Evolutionary conservation across 257 asterid genomes (phyloP), one percentile per base, ranked within the genome.

Genomic region (Lycium barbarum): DNA sequence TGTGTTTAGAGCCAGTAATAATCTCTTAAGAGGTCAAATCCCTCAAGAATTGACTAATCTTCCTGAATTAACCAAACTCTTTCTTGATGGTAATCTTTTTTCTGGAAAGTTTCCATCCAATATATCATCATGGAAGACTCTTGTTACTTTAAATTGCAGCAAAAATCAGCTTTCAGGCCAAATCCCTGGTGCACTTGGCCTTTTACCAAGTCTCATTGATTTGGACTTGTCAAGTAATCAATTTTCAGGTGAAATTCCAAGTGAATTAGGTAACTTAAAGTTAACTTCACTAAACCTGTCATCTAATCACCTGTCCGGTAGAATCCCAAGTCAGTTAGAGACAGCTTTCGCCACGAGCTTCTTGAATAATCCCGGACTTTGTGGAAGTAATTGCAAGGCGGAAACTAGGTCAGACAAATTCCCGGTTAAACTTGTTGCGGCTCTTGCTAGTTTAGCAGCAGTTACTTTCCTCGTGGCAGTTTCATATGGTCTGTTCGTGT

Each of bases 211-310:
- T 59, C 81, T 73, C n/a, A 9, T 40, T 45, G 58, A 40, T 26
- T 17, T 73, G 57, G 81, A 73, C 40, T 53, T 73, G 81, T 73
- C 59, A 17, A 53, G 40, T 18, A 73, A 73, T 20, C 59, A 45
- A 26, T 73, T 73, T 11, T 73, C 81, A 22, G 59, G 81, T 9
- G 81, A 73, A 18, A 73, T 73, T 22, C 81, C 81, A 73, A 55
- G 59, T 43, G 59, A 73, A n/a, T 43, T 73, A 9, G 81, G 81
- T 26, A 38, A 26, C 18, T 43, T 73, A 36, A 73, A 10, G 55
- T 22, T 9, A 73, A 2, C 36, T 17, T 73, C 59, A 45, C 59
- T 73, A 36, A 73, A 73, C 57, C 81, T 73, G 9, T 73, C 81
- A 22, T 73, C 81, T 33, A 73, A 73, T 73, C 81, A 3, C 26